These are phyloP conservation scores for Panicum hallii DNA, from an alignment of 202 grass and related monocot genomes.

Conservation along the genomic window DNA sequence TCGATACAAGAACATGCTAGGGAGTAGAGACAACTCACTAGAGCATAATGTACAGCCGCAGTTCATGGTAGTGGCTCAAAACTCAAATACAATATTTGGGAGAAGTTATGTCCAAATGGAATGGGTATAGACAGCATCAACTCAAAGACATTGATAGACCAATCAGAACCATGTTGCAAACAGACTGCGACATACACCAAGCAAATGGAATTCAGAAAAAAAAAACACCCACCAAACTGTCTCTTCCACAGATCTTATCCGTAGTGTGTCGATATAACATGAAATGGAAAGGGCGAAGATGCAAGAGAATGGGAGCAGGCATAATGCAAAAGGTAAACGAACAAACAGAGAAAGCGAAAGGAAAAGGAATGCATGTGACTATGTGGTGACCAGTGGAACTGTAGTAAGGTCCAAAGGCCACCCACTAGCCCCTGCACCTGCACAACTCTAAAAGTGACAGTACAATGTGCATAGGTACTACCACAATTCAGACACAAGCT, in stretches of 20 bases:
- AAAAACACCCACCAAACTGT: not conserved
- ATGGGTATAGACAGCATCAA: not conserved
- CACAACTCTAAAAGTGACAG: conserved; percentile 39
- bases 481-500: conserved; percentile 20
- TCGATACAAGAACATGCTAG: conserved; percentile 10
- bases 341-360: conserved; percentile 15
- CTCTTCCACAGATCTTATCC: conserved; percentile 28
- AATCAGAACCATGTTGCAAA: conserved; percentile 32
- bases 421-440: not conserved
- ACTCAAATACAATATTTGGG: not conserved
- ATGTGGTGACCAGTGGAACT: conserved; percentile 29
- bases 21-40: conserved; percentile 5
- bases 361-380: conserved; percentile 7
- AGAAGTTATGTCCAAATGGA: not conserved
- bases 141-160: not conserved
- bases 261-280: conserved; percentile 37
- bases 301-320: conserved; percentile 14
- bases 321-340: conserved; percentile 40
- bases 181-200: not conserved
- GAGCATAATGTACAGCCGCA: not conserved
- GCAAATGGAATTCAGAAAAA: not conserved
- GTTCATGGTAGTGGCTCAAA: not conserved
- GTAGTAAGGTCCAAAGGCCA: not conserved
- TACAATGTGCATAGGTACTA: not conserved
- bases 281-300: conserved; percentile 26